A percentile compares a stretch with the other conserved stretches of the same genome.
These are phyloP conservation scores for Avicennia marina DNA, from an alignment of 257 asterid species.

Conservation along the genomic window DNA sequence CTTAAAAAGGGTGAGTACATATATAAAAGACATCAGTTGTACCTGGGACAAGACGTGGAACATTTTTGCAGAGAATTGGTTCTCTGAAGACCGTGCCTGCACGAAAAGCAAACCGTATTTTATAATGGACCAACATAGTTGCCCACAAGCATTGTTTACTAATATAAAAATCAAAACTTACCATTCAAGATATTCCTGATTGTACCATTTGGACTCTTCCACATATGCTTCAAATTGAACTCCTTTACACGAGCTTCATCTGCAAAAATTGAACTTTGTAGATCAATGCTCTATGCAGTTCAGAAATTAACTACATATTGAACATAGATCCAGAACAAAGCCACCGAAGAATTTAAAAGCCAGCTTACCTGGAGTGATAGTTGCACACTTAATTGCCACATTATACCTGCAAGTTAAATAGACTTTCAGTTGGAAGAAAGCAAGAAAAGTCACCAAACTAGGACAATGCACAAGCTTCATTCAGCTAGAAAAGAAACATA, in stretches of 20 bases:
- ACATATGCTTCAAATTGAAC: slow-evolving; percentile 76
- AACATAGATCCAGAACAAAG: not conserved
- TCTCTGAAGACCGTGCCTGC: slow-evolving; percentile 95
- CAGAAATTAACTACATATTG: not conserved
- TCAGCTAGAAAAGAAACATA: not conserved
- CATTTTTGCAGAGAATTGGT: slow-evolving; percentile 85
- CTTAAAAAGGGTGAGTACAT: not conserved
- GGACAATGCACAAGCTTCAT: too few relatives aligned
- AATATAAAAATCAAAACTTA: slow-evolving; percentile 18
- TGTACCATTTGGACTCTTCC: slow-evolving; percentile 98
- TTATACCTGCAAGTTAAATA: slow-evolving; percentile 63
- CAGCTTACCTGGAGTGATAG: slow-evolving; percentile 88
- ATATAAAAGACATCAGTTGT: not conserved
- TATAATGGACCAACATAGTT: too few relatives aligned
- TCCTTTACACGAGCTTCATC: slow-evolving; percentile 61
- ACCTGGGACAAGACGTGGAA: slow-evolving; percentile 93
- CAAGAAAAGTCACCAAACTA: too few relatives aligned
- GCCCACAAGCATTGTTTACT: not conserved
- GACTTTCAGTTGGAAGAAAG: too few relatives aligned
- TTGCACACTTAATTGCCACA: slow-evolving; percentile 98
- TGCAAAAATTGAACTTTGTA: not conserved
- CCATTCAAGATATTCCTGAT: slow-evolving; percentile 94
- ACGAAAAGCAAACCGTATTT: not conserved
- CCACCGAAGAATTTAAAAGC: not conserved
- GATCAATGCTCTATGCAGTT: not conserved